phyloP scores from a whole-genome alignment of 495 filamentous ascomycete genomes.

The Pyrenula massariospora region DNA sequence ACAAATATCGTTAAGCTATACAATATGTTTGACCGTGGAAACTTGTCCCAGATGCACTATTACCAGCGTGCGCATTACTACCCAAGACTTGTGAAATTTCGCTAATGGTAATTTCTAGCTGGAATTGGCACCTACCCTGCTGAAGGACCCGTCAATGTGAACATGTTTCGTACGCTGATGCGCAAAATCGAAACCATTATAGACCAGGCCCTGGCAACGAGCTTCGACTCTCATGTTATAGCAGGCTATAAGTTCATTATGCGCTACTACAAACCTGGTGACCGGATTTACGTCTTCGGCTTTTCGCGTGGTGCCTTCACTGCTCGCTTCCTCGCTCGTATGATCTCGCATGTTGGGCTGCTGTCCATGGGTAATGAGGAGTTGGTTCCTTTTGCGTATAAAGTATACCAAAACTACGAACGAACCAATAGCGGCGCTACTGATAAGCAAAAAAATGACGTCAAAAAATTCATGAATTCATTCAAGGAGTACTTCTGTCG shows the following conservation, averaged over 20 bases:
- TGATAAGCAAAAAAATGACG: background rate
- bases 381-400: constrained; percentile 22
- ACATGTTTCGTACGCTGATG: constrained; percentile 3
- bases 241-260: constrained; percentile 35
- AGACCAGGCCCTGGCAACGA: constrained; percentile 25
- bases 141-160: constrained; percentile 5
- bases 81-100: background rate
- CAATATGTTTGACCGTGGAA: constrained; percentile 14
- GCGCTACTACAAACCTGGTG: constrained; percentile 24
- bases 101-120: constrained; percentile 6
- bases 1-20: constrained; percentile 26
- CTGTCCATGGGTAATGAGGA: constrained; percentile 36
- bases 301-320: constrained; percentile 39
- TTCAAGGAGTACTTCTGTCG: background rate
- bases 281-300: constrained; percentile 36
- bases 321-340: constrained; percentile 33
- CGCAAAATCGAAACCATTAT: constrained; percentile 7
- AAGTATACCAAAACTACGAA: constrained; percentile 14
- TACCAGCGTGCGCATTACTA: constrained; percentile 10
- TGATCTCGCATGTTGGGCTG: constrained; percentile 31
- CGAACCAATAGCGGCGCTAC: background rate
- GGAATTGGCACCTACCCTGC: constrained; percentile 12
- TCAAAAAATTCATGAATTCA: background rate
- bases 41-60: constrained; percentile 11
- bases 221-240: constrained; percentile 33